These are phyloP conservation scores for Babesia ovata DNA, from an alignment of 169 alveolate genomes.

Conservation along the genomic window DNA sequence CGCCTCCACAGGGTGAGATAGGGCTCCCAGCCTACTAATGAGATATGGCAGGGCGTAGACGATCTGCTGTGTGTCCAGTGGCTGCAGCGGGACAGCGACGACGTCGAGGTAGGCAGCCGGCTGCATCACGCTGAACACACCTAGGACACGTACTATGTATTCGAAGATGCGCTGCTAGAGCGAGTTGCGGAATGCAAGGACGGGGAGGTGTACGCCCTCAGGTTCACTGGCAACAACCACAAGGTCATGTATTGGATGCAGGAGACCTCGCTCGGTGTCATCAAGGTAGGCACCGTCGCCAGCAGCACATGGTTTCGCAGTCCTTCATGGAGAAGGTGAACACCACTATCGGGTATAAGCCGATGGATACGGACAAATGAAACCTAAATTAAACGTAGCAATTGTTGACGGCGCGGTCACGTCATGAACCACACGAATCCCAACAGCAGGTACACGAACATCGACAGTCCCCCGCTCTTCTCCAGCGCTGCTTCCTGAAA, in stretches of 20 bases:
- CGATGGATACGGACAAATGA: conserved; percentile 1
- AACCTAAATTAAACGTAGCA: background rate
- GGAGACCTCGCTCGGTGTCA: conserved; percentile 46
- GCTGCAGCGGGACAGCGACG: conserved; percentile 21
- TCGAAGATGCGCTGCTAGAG: conserved; percentile 70
- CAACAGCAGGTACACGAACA: background rate
- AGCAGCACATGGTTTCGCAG: conserved; percentile 2
- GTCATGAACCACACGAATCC: conserved; percentile 4
- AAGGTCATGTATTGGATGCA: conserved; percentile 73
- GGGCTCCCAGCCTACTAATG: too few species aligned
- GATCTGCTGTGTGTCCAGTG: conserved; percentile 53
- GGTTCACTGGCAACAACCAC: conserved; percentile 61
- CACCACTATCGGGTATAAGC: conserved; percentile 14
- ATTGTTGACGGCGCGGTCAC: background rate
- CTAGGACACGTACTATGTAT: conserved; percentile 62
- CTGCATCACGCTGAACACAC: background rate
- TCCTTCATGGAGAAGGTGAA: conserved; percentile 17
- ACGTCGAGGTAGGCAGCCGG: conserved; percentile 17
- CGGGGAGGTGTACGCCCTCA: conserved; percentile 68
- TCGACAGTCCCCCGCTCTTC: background rate
- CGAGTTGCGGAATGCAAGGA: conserved; percentile 44
- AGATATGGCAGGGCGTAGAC: conserved; percentile 21
- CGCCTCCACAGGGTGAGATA: conserved; percentile 44
- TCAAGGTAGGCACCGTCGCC: conserved; percentile 38
- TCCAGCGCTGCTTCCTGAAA: conserved; percentile 10